Percentiles rank a stretch among this genome's conserved stretches.
Conservation (phyloP, 805 yeast genomes). For the Metschnikowia drakensbergensis region DNA sequence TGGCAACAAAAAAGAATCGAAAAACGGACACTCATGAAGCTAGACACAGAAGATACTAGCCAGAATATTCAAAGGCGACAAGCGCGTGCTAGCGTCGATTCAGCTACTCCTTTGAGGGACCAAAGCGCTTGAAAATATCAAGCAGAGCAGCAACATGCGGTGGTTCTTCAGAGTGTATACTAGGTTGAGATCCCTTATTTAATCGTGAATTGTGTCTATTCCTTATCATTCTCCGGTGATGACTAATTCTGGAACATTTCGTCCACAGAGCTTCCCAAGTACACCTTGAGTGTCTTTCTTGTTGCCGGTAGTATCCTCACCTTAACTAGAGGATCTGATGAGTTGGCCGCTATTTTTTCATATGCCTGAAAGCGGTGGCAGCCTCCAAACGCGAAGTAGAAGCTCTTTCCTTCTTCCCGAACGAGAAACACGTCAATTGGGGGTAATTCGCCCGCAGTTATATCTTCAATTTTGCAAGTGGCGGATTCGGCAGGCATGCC, state of each 20-base stretch:
- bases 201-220: too few species aligned
- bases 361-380: conserved; percentile 89
- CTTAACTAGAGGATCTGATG: conserved; percentile 47
- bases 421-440: conserved; percentile 77
- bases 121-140: not conserved
- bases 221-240: too few species aligned
- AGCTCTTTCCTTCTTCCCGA: conserved; percentile 54
- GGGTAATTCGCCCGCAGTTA: conserved; percentile 64
- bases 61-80: not conserved
- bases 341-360: conserved; percentile 43
- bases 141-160: not conserved
- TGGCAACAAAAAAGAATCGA: conserved; percentile 17
- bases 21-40: conserved; percentile 3
- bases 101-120: conserved; percentile 25
- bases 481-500: conserved; percentile 62
- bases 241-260: conserved; percentile 33
- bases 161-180: not conserved
- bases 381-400: conserved; percentile 85
- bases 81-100: conserved; percentile 23
- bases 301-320: conserved; percentile 77
- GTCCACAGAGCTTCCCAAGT: conserved; percentile 68
- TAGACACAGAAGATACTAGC: not conserved
- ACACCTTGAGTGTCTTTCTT: conserved; percentile 58
- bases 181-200: too few species aligned
- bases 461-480: conserved; percentile 52